These are phyloP conservation scores for Pseudopithomyces maydicus DNA, from an alignment of 2,329 filamentous ascomycete genomes.

Conservation along the genomic window DNA sequence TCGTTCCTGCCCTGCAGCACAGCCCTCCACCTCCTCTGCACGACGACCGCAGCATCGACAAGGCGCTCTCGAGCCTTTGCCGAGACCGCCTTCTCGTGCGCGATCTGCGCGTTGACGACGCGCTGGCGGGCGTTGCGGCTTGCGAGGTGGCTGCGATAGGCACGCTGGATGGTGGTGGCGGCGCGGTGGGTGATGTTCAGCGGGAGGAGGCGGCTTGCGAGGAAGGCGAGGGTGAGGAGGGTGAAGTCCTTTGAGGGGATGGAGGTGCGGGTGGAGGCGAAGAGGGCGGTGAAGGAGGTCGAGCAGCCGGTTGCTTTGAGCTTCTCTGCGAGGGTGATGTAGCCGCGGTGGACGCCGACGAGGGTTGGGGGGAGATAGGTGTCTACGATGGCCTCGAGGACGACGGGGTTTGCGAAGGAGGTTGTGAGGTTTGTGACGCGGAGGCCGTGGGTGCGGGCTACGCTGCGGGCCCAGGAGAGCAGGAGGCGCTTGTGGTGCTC, in stretches of 20 bases:
- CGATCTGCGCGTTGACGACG: constrained; percentile 48
- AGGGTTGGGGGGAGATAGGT: constrained; percentile 54
- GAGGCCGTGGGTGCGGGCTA: constrained; percentile 54
- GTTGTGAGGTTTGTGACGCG: constrained; percentile 61
- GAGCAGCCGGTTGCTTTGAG: constrained; percentile 50
- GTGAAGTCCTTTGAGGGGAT: constrained; percentile 62
- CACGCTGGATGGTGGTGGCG: constrained; percentile 58
- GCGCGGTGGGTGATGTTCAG: constrained; percentile 56
- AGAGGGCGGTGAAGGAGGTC: constrained; percentile 52
- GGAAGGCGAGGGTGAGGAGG: constrained; percentile 61
- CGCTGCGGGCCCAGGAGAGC: constrained; percentile 59
- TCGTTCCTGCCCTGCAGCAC: constrained; percentile 43
- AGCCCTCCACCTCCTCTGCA: constrained; percentile 52
- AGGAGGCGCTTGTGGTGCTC: constrained; percentile 52
- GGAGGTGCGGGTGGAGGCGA: constrained; percentile 37
- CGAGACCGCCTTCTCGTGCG: constrained; percentile 53
- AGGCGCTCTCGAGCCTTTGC: constrained; percentile 52
- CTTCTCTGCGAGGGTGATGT: constrained; percentile 38
- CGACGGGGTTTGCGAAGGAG: constrained; percentile 60
- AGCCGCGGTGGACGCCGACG: constrained; percentile 4
- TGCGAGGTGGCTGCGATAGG: constrained; percentile 51
- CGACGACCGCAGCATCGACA: constrained; percentile 45
- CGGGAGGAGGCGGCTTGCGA: constrained; percentile 63
- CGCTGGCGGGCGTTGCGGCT: constrained; percentile 39
- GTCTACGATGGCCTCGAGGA: constrained; percentile 62